Percentiles rank a stretch among this genome's conserved stretches.
phyloP scores from a whole-genome alignment of 1,284 basidiomycete genomes.

The Earliella scabrosa region DNA sequence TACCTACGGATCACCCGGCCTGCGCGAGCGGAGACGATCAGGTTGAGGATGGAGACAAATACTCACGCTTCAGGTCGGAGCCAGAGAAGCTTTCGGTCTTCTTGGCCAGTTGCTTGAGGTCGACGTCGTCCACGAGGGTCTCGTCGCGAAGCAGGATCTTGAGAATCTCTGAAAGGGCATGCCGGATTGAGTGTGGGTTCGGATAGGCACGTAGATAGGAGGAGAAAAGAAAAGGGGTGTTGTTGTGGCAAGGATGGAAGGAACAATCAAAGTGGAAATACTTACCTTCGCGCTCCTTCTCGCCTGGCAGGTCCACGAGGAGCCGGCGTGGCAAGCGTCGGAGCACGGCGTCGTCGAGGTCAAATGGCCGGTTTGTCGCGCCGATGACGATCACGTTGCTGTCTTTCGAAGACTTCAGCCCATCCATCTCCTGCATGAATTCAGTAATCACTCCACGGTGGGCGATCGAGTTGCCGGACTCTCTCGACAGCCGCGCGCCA shows the following conservation, averaged over 20 bases:
- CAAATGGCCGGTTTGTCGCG: slow-evolving; percentile 90
- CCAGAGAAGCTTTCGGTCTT: slow-evolving; percentile 89
- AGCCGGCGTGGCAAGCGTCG: slow-evolving; percentile 83
- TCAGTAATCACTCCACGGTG: slow-evolving; percentile 89
- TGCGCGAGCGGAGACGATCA: neutral
- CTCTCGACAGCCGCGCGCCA: slow-evolving; percentile 84
- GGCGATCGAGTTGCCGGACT: slow-evolving; percentile 82
- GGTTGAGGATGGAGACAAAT: neutral
- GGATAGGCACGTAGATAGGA: slow-evolving; percentile 7
- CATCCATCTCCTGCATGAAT: slow-evolving; percentile 99
- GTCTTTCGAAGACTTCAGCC: slow-evolving; percentile 79
- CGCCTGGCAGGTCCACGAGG: slow-evolving; percentile 84
- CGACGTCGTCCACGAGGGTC: slow-evolving; percentile 68
- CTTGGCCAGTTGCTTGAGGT: slow-evolving; percentile 66
- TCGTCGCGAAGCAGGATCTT: slow-evolving; percentile 85
- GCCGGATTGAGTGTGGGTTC: slow-evolving; percentile 8
- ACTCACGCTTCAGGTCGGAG: slow-evolving; percentile 91
- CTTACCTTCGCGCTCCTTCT: slow-evolving; percentile 80
- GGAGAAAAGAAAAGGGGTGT: neutral
- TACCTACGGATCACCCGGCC: slow-evolving; percentile 14
- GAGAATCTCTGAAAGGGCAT: slow-evolving; percentile 66
- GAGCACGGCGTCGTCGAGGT: slow-evolving; percentile 85
- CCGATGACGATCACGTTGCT: slow-evolving; percentile 92
- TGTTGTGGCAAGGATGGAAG: neutral
- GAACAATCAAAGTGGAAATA: slow-evolving; percentile 1